Evolutionary conservation across 2,329 filamentous ascomycete species (phyloP), one percentile per base, ranked within the genome.

Genomic region (Fusarium sp.): DNA sequence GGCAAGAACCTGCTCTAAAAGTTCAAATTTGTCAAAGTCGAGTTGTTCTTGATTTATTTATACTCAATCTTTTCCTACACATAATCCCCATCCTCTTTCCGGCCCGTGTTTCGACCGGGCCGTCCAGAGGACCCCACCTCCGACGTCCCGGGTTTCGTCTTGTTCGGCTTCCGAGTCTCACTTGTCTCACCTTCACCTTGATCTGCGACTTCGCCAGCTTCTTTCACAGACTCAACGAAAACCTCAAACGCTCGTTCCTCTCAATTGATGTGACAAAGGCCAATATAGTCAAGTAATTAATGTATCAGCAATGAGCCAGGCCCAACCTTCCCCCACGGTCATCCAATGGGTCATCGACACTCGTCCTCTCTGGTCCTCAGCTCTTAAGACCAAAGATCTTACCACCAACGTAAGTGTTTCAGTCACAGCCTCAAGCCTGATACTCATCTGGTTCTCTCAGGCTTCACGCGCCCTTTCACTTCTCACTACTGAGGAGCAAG

Each of bases 261-360:
- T 10, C 22, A 7, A 20, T 20, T 3, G n/a, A 29, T 61, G 13
- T 37, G 41, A 46, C 49, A 55, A 25, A 32, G n/a, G 20, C 41
- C 18, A 30, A 59, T 46, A 48, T 32, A 25, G 7, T 42, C 22
- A 32, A 34, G 49, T 32, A 41, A 41, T 27, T 48, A 20, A n/a
- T 57, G 57, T 32, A 40, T 51, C 24, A 51, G 55, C 24, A 27
- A 73, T 73, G 71, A 65, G 45, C 47, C 52, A 60, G 51, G 11
- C 29, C 49, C 61, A 64, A 30, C 14, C 59, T 40, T 44, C 67
- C 29, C 79, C 81, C 3, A 76, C 79, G 48, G 79, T 90, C 53
- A 80, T 89, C 63, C 87, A 89, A 79, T 91, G 88, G 86, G 80
- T 89, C 58, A 79, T 91, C 40, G 88, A 91, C 78, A 91, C 89